A percentile compares a stretch with the other conserved stretches of the same genome.
phyloP scores from a whole-genome alignment of 2,329 filamentous ascomycete species.

The Pseudocercospora musae region DNA sequence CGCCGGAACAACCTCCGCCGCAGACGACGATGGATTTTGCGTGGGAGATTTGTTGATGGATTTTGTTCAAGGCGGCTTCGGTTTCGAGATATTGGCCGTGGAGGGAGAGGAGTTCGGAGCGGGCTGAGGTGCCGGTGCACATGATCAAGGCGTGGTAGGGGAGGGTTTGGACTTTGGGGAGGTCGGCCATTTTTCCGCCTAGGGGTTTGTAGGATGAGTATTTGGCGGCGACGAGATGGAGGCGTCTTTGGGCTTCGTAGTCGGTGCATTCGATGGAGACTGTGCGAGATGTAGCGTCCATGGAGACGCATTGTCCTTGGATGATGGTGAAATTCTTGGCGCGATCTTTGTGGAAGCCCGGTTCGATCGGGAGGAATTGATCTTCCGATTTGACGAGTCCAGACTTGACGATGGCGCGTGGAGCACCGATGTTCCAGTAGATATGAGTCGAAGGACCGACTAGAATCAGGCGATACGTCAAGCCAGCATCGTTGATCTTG shows the following conservation, averaged over 20 bases:
- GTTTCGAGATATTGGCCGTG: constrained; percentile 37
- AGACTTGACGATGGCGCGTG: constrained; percentile 37
- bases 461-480: constrained; percentile 34
- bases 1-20: constrained; percentile 37
- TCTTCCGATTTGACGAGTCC: constrained; percentile 35
- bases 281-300: constrained; percentile 30
- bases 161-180: constrained; percentile 25
- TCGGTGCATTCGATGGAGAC: constrained; percentile 29
- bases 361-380: constrained; percentile 36
- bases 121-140: constrained; percentile 37
- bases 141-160: constrained; percentile 38
- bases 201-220: background rate
- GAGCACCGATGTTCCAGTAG: constrained; percentile 40
- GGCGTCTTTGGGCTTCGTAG: constrained; percentile 20
- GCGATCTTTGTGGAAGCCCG: constrained; percentile 33
- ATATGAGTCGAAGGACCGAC: constrained; percentile 37
- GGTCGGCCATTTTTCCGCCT: background rate
- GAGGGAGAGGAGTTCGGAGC: constrained; percentile 37
- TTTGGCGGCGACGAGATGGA: constrained; percentile 2
- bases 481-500: constrained; percentile 15
- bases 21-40: constrained; percentile 36
- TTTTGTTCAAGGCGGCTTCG: constrained; percentile 30
- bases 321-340: constrained; percentile 33
- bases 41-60: constrained; percentile 29
- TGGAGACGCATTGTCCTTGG: constrained; percentile 33